Base-by-base conservation (phyloP, 139 green algal species). In the Chlorella sp. region DNA sequence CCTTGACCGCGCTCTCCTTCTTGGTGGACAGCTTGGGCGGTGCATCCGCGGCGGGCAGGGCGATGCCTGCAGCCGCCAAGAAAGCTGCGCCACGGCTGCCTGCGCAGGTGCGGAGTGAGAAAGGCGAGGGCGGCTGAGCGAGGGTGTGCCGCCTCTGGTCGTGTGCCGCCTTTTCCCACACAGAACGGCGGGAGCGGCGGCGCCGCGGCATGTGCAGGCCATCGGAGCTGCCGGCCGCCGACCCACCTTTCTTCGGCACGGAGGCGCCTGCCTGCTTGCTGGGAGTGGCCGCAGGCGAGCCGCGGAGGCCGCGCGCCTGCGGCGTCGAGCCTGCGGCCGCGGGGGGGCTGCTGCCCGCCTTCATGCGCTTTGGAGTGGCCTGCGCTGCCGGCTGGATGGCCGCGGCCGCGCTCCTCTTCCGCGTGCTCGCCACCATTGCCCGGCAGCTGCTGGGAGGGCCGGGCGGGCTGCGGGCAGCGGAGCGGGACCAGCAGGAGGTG, bases 51-150 rank as follows among this genome's bases (percentile, higher is more conserved):
- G 41, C n/a, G 1, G 41, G 17, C 16, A 70, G 26, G 28, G 34
- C 25, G 30, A 86, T 38, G n/a, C 79, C 79, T 1, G 78, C 78
- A 6, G 78, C 85, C 0, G 69, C 38, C 4, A 89, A 69, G 36
- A 86, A 76, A 26, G 85, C 85, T 25, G 56, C 55, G 12, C 78
- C 85, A 41, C 85, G 68, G 47, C 72, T 73, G 56, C 68, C 85
- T 86, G 73, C 74, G 80, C 3, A 51, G 38, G 11, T 13, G 30
- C 0, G 39, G 32, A 12, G 67, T 2, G 17, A 5, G 44, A 26
- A 3, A 38, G 16, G 25, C 17, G 41, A 41, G 36, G 2, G 30
- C 20, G 36, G 30, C 13, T 47, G n/a, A n/a, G n/a, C n/a, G n/a
- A n/a, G n/a, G n/a, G n/a, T n/a, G n/a, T n/a, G n/a, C n/a, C n/a